phyloP scores from a whole-genome alignment of 2,329 filamentous ascomycete genomes.

The Fusarium abutilonis region DNA sequence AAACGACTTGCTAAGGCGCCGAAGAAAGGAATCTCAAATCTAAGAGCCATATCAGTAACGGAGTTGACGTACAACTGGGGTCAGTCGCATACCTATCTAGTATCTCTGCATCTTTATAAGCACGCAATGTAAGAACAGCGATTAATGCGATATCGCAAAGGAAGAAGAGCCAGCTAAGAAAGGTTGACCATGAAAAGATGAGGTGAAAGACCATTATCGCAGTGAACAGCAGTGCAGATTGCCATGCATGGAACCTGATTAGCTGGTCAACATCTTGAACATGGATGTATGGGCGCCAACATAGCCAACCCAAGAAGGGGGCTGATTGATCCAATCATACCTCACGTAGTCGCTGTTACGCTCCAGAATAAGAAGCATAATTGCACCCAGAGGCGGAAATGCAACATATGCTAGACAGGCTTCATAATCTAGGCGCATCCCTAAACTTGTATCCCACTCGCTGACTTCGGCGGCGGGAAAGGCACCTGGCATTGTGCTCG shows the following conservation, averaged over 20 bases:
- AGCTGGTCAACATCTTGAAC: conserved; percentile 15
- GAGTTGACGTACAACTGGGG: background rate
- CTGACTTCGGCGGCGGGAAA: conserved; percentile 66
- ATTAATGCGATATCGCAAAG: conserved; percentile 80
- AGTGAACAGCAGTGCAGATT: conserved; percentile 85
- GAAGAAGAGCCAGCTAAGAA: conserved; percentile 86
- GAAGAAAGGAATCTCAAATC: conserved; percentile 89
- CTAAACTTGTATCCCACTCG: conserved; percentile 91
- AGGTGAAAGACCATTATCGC: conserved; percentile 80
- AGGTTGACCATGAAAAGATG: conserved; percentile 83
- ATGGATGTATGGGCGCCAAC: background rate
- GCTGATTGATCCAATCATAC: conserved; percentile 58
- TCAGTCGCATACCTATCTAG: conserved; percentile 63
- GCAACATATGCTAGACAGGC: conserved; percentile 88
- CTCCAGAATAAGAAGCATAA: conserved; percentile 85
- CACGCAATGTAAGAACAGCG: conserved; percentile 77
- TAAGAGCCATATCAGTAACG: conserved; percentile 41
- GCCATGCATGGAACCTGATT: conserved; percentile 94
- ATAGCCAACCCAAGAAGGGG: background rate
- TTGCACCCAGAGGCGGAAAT: conserved; percentile 85
- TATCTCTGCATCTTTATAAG: conserved; percentile 83
- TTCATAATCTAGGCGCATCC: conserved; percentile 87
- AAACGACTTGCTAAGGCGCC: conserved; percentile 87
- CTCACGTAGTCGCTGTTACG: conserved; percentile 97
- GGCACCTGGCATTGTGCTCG: conserved; percentile 48